Base-by-base conservation (phyloP, 352 stramenopile genomes). In the Peronospora belbahrii region DNA sequence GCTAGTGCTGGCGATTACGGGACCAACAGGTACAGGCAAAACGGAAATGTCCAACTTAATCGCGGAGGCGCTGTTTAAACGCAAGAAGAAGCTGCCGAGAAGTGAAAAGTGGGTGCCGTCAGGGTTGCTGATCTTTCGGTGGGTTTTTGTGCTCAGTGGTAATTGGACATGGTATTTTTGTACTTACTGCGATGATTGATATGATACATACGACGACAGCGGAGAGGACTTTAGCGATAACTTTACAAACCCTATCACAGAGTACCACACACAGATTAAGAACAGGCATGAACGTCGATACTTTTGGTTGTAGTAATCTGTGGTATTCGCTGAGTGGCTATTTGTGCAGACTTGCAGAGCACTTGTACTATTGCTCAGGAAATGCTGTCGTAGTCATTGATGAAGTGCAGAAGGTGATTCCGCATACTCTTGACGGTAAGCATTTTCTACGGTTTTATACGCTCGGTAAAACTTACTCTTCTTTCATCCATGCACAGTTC, bases 381-480 rank as follows among this genome's bases (percentile, higher is more conserved):
- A 90, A 94, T 52, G 84, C 83, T 2, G 73, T 96, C 7, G 77
- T 96, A 18, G 63, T 96, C 22, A 94, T 96, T 38, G 86, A 96
- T 46, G 86, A 96, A 71, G 76, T 96, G 19, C 85, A 96, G 46
- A 96, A 95, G 54, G 81, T 93, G 45, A 85, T 95, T 40, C 85
- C 85, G 7, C 81, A 91, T 36, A 95, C 85, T 1, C 70, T 95
- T 10, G 84, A 95, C 36, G 82, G 76, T 88, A 62, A 54, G 19
- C 2, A 34, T 31, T 24, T 24, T 38, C 13, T n/a, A n/a, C n/a
- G n/a, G n/a, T n/a, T n/a, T n/a, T n/a, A n/a, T n/a, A n/a, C n/a
- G n/a, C 27, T 35, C 2, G 15, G 43, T 2, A 6, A 24, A 37
- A 24, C 20, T 49, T 32, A 25, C 17, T 5, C 4, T 44, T 18